Evolutionary conservation across 331 rosid species (phyloP).

Genomic region (Pyracantha coccinea): DNA sequence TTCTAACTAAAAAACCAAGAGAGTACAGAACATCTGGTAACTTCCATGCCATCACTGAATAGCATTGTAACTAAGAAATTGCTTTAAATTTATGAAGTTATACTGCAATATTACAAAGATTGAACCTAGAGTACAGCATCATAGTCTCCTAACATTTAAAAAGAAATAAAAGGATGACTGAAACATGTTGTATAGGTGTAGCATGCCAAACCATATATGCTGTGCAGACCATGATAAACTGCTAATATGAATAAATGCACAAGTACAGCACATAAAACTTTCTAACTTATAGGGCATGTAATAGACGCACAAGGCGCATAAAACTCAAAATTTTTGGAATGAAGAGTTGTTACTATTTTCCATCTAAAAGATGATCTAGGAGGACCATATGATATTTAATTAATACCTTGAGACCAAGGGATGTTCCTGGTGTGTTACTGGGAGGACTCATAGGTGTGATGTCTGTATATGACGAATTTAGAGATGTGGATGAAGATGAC

Average conservation of each 20-base stretch:
- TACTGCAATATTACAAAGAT: background rate
- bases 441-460: slow-evolving; percentile 60
- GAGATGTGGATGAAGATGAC: slow-evolving; percentile 53
- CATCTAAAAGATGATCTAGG: background rate
- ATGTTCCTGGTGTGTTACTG: slow-evolving; percentile 41
- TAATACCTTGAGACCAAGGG: slow-evolving; percentile 80
- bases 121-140: background rate
- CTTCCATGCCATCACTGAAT: background rate
- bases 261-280: background rate
- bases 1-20: slow-evolving; percentile 1
- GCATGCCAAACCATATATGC: background rate
- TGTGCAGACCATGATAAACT: background rate
- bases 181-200: background rate
- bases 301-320: background rate
- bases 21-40: background rate
- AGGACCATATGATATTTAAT: background rate
- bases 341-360: background rate
- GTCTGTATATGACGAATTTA: slow-evolving; percentile 45
- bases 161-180: background rate
- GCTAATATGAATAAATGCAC: background rate
- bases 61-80: background rate
- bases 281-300: background rate
- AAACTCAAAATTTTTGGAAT: background rate
- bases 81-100: background rate
- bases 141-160: background rate